Evolutionary conservation across 805 yeast genomes (phyloP), one percentile per base, ranked within the genome.

Genomic region (Nakazawaea holstii): DNA sequence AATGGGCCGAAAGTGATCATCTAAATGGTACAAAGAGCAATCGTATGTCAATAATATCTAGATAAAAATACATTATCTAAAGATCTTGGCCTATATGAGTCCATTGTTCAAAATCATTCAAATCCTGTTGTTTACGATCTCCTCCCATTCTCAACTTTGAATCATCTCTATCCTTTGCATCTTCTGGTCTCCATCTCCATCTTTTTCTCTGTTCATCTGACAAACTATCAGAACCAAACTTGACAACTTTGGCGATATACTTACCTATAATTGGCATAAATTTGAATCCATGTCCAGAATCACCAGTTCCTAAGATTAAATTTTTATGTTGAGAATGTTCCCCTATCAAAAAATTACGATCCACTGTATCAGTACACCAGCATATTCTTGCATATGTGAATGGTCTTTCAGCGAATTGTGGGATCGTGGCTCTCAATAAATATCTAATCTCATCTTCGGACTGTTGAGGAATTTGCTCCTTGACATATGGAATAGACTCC

Each of bases 381-480:
- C 72, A 66, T 47, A 66, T 72, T 46, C 69, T 73, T 14, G 67
- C 70, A 3, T 62, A 61, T 43, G 65, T 66, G 29, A 46, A 46
- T 26, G 45, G 45, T 15, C 49, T 41, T 11, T 46, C 45, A 10
- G 55, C 52, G 10, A 55, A 51, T 17, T 46, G 42, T 9, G 60
- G 59, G n/a, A 56, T 35, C 4, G 56, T 46, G 10, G 45, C 52
- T 24, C 44, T 41, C 31, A 56, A 47, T 17, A 50, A 53, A 8
- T 13, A 15, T 35, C 60, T 46, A 14, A 56, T 55, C 28, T 48
- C 53, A 8, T 39, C 40, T 24, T 47, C 56, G 1, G 55, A 53
- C 24, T 45, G 53, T 20, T 40, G 28, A 5, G 59, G 59, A 14
- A 56, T 49, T 39, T 51, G 49, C 13, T 51, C 37, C 50, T 47